Base-by-base conservation (phyloP, 169 alveolate species). In the Babesia microti region DNA sequence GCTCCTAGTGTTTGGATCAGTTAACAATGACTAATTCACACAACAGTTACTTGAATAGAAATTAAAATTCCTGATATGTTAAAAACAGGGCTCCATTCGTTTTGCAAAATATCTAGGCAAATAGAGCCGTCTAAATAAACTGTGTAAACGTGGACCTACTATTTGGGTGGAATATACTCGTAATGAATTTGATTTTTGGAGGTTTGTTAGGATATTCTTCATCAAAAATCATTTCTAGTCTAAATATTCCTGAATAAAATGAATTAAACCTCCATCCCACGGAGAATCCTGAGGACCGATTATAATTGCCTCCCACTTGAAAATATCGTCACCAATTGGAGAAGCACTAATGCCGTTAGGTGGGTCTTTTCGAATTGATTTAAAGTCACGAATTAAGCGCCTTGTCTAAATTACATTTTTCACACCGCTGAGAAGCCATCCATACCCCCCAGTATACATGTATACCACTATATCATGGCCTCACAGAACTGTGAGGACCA, bases 231-330 rank as follows among this genome's bases (percentile, higher is more conserved):
- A 91, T 72, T 22, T 79, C 71, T 40, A 91, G 73, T 59, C 84
- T 85, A 59, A 91, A 91, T 45, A 39, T 73, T 34, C 75, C 75
- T 44, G 42, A 12, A 37, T 9, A 15, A 9, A 21, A 15, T 9
- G 21, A 12, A 11, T 24, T 70, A n/a, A 65, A 58, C 97, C 98
- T 61, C 96, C 94, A 60, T 94, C 97, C 98, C 98, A 94, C 17
- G 93, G 93, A 17, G 98, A 90, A 54, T 91, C 92, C 41, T 89
- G 92, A 23, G 98, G 98, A 17, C 99, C 99, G 40, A 89, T 88
- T 34, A 94, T 91, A n/a, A 91, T 93, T 7, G 98, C 97, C 33
- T 91, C 88, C 96, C 99, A 94, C 37, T 68, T 71, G 89, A 91
- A 84, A 52, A 94, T 85, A 46, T 94, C 93, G 43, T 88, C 91